Conservation (phyloP, 2,329 filamentous ascomycete genomes). For the Coleophoma crateriformis region DNA sequence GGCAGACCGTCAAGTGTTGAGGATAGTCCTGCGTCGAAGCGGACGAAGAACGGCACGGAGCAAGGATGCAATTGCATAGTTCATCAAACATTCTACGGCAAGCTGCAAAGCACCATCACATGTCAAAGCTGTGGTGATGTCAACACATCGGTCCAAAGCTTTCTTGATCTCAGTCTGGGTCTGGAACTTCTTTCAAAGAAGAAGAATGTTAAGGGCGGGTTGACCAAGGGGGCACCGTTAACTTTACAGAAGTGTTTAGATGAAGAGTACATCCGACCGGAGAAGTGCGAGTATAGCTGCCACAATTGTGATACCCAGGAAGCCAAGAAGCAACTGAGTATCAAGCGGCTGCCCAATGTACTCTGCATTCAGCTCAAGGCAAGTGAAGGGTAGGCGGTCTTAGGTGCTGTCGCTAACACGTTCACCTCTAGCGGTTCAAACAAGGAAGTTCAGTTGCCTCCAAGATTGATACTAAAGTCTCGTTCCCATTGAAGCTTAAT, state of each 20-base stretch:
- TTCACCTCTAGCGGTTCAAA: conserved; percentile 56
- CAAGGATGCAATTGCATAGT: conserved; percentile 75
- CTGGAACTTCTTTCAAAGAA: conserved; percentile 72
- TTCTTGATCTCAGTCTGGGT: conserved; percentile 85
- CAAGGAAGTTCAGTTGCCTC: conserved; percentile 69
- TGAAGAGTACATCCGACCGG: conserved; percentile 78
- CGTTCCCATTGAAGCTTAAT: conserved; percentile 81
- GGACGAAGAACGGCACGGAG: conserved; percentile 19
- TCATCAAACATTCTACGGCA: conserved; percentile 91
- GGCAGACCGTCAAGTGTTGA: conserved; percentile 31
- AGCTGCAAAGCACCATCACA: conserved; percentile 83
- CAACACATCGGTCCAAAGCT: conserved; percentile 79
- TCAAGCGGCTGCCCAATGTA: conserved; percentile 82
- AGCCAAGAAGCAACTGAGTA: conserved; percentile 76
- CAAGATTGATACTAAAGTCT: conserved; percentile 83
- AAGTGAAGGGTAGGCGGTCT: conserved; percentile 3
- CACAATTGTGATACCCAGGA: conserved; percentile 73
- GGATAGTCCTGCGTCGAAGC: conserved; percentile 16
- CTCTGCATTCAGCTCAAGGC: conserved; percentile 92
- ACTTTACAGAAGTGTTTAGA: conserved; percentile 71
- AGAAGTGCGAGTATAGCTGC: conserved; percentile 88
- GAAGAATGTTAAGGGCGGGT: conserved; percentile 35
- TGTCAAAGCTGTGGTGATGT: conserved; percentile 82
- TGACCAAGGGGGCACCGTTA: conserved; percentile 36
- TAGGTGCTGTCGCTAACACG: conserved; percentile 2